Evolutionary conservation across 108 stramenopile species (phyloP).

Genomic region (Nitzschia palea): DNA sequence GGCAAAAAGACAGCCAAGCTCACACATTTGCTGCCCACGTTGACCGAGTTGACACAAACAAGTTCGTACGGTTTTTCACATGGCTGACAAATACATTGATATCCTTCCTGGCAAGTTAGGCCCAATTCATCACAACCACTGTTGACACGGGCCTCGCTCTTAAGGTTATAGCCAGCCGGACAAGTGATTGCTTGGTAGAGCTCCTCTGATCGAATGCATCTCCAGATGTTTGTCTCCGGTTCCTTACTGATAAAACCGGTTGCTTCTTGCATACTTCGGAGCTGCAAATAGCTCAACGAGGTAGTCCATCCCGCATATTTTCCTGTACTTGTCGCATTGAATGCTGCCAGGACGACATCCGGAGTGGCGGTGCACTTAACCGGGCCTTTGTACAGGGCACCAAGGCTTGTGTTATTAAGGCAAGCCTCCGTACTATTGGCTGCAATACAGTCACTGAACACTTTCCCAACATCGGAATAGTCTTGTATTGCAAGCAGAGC

Average conservation of each 20-base stretch:
- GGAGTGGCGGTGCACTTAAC: slow-evolving; percentile 11
- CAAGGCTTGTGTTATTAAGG: neutral
- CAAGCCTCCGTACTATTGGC: slow-evolving; percentile 9
- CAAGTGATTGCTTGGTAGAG: slow-evolving; percentile 41
- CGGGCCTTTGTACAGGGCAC: slow-evolving; percentile 1
- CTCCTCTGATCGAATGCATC: slow-evolving; percentile 27
- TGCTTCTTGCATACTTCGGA: slow-evolving; percentile 49
- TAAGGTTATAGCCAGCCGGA: slow-evolving; percentile 24
- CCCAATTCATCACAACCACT: slow-evolving; percentile 25
- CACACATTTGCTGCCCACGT: slow-evolving; percentile 10
- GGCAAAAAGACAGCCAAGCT: slow-evolving; percentile 11
- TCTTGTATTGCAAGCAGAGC: slow-evolving; percentile 22
- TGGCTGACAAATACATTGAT: slow-evolving; percentile 37
- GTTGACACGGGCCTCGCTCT: slow-evolving; percentile 8
- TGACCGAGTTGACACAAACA: slow-evolving; percentile 5
- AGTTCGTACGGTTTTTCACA: slow-evolving; percentile 18
- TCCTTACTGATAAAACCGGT: slow-evolving; percentile 33
- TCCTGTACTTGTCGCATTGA: slow-evolving; percentile 8
- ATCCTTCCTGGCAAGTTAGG: slow-evolving; percentile 28
- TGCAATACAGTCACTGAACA: slow-evolving; percentile 12
- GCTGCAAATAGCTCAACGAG: slow-evolving; percentile 35
- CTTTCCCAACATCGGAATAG: slow-evolving; percentile 21
- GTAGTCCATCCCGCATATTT: slow-evolving; percentile 39
- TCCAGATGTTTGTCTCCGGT: slow-evolving; percentile 1
- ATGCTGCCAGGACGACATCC: neutral